phyloP scores from a whole-genome alignment of 139 green algal species.

The Spirogloea muscicola region DNA sequence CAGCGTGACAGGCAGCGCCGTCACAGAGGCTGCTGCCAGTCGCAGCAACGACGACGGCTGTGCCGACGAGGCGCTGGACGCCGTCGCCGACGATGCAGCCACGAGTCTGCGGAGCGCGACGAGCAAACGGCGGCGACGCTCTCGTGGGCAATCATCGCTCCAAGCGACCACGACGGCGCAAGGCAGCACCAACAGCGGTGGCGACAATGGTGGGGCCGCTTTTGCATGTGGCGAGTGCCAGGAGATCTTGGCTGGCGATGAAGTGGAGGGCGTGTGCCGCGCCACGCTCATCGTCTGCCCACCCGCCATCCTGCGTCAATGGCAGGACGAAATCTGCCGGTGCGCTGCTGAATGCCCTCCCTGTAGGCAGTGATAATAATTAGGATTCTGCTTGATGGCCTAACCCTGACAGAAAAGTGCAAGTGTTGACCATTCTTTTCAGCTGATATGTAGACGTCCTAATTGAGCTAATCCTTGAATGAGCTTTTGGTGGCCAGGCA shows the following conservation, averaged over 20 bases:
- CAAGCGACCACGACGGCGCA: not conserved
- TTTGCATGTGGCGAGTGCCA: conserved; percentile 14
- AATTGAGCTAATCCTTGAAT: not conserved
- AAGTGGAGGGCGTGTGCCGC: not conserved
- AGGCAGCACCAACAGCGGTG: not conserved
- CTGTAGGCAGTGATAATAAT: too few relatives aligned
- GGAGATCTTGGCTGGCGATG: not conserved
- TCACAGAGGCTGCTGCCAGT: not conserved
- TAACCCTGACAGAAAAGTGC: too few relatives aligned
- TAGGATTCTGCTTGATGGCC: too few relatives aligned
- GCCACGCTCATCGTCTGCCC: conserved; percentile 89
- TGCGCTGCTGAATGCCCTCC: too few relatives aligned
- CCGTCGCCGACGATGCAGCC: not conserved
- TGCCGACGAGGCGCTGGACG: not conserved
- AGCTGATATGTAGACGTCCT: not conserved
- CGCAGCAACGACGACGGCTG: not conserved
- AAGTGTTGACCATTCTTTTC: conserved; percentile 3
- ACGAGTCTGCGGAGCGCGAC: not conserved
- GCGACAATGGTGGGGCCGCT: not conserved
- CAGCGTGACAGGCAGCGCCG: not conserved
- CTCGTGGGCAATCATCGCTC: not conserved
- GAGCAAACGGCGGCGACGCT: not conserved
- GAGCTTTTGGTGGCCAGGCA: conserved; percentile 18
- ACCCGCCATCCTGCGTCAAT: conserved; percentile 79
- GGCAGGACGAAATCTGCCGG: conserved; percentile 60